phyloP scores from a whole-genome alignment of 83 land plant species.

The Isoetes engelmannii region DNA sequence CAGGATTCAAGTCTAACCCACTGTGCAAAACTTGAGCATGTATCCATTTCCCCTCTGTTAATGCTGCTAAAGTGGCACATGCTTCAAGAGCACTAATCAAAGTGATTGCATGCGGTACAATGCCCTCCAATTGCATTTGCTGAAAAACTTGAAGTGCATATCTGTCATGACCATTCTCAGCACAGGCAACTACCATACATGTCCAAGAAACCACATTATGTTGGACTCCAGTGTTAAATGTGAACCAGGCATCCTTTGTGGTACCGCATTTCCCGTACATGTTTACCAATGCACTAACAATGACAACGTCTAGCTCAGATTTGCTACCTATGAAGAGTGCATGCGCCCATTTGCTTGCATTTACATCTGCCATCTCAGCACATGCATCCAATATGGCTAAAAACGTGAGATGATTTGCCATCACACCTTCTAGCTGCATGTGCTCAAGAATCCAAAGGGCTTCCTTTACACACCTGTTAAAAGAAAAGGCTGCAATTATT shows the following conservation, averaged over 20 bases:
- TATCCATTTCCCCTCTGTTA: conserved; percentile 30
- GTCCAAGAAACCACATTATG: conserved; percentile 31
- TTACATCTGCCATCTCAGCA: too few species aligned
- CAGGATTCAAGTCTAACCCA: conserved; percentile 24
- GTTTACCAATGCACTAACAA: too few species aligned
- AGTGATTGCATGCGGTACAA: conserved; percentile 26
- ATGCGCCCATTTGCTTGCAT: too few species aligned
- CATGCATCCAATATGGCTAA: too few species aligned
- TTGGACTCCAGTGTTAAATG: conserved; percentile 15
- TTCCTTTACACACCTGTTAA: too few species aligned
- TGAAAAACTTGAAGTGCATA: conserved; percentile 12
- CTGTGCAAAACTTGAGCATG: conserved; percentile 16
- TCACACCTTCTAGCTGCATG: too few species aligned
- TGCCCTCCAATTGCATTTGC: conserved; percentile 13
- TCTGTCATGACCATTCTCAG: conserved; percentile 1
- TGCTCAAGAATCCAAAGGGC: too few species aligned
- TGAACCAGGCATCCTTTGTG: conserved; percentile 17
- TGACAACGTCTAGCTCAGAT: too few species aligned
- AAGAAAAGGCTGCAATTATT: too few species aligned
- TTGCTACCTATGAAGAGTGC: too few species aligned
- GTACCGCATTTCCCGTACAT: conserved; percentile 1
- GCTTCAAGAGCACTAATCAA: conserved; percentile 24
- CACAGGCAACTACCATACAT: conserved; percentile 24
- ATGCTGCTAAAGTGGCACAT: conserved; percentile 7
- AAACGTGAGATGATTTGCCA: too few species aligned